These are phyloP conservation scores for Phytophthora sp. DNA, from an alignment of 352 stramenopile species.

Conservation along the genomic window DNA sequence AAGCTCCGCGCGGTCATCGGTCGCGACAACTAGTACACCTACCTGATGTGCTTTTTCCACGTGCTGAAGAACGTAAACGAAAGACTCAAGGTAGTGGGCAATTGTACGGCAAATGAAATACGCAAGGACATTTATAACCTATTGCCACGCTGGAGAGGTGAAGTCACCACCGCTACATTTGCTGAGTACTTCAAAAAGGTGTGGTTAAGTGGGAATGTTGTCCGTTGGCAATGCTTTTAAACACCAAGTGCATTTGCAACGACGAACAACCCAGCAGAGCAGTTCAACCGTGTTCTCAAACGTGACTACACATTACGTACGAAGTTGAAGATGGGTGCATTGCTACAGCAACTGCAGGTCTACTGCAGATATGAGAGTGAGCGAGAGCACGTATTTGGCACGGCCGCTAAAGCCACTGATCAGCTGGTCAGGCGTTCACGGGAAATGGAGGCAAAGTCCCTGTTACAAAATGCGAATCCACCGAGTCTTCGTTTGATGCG, in stretches of 20 bases:
- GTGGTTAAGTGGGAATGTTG: background rate
- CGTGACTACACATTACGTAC: background rate
- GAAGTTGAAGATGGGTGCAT: background rate
- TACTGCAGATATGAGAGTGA: background rate
- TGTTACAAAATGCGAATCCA: background rate
- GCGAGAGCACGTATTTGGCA: background rate
- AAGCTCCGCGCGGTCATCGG: background rate
- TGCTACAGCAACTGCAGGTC: background rate
- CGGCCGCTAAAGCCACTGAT: background rate
- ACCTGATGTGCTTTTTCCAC: conserved; percentile 4
- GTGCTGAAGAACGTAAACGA: conserved; percentile 3
- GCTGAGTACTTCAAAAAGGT: background rate
- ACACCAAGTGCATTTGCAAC: background rate
- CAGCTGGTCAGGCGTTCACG: background rate
- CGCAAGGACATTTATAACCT: background rate
- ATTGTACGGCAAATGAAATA: background rate
- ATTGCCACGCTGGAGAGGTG: background rate
- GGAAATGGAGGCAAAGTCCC: background rate
- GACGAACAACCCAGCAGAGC: background rate
- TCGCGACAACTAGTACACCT: background rate
- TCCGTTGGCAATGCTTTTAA: background rate
- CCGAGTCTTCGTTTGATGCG: background rate
- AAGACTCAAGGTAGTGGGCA: background rate
- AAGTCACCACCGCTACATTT: background rate
- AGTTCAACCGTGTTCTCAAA: background rate